Evolutionary conservation across 345 rosid species (phyloP), one percentile per base, ranked within the genome.

Genomic region (Hibiscus tridactylites): DNA sequence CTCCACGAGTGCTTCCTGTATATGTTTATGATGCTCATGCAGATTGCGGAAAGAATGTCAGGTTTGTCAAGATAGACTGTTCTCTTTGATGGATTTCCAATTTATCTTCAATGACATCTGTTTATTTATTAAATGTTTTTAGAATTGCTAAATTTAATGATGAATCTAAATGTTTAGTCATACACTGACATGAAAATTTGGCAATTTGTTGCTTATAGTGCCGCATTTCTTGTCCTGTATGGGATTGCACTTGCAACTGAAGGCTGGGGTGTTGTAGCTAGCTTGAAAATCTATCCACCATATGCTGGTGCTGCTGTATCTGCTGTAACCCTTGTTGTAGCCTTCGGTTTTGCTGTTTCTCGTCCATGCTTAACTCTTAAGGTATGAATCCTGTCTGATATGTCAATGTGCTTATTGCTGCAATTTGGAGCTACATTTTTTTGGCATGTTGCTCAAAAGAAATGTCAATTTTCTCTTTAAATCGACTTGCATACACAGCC

Each of bases 231-330:
- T 66, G 81, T 96, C 83, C 91, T 96, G 65, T 96, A 92, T 81
- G 99, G 98, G 79, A 83, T 96, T 79, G 99, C 99, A 35, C 83
- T 96, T 83, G 98, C 99, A 77, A 92, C 87, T 70, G 99, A 96
- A 79, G 99, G 97, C 73, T 96, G 99, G 99, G 99, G 99, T 71
- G 99, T 96, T 59, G 96, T 96, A 76, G 99, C 99, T 71, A 96
- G 99, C 85, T 88, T 96, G 84, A 88, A 78, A 73, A 91, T 96
- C 73, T 89, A 91, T 83, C 99, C 99, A 58, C 99, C 99, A 21
- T 96, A 91, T 83, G 98, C 98, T 77, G 99, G 99, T 78, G 98
- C 99, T 79, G 96, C 99, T 74, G 98, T 96, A 46, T 96, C 99
- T 24, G 98, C 99, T 57, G 81, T 92, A 75, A 90, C 97, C 69